Base-by-base conservation (phyloP, 1,284 basidiomycete species). In the Chondrostereum purpureum region DNA sequence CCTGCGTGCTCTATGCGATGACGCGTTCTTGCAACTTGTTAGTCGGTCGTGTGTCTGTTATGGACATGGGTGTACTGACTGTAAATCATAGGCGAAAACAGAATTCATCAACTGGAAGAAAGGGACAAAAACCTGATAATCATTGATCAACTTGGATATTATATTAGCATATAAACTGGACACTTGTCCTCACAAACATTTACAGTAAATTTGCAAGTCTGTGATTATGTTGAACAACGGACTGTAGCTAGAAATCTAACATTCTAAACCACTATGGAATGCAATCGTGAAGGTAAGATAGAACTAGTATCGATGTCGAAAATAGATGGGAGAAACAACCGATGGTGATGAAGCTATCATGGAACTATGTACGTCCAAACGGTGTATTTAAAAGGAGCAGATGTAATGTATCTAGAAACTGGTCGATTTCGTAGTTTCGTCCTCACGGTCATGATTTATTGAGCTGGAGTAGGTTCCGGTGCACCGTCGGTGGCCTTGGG, bases 1-100 rank as follows among this genome's bases (percentile, higher is more conserved):
- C 3, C 68, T 83, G 48, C 72, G 77, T 33, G 67, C 80, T 16
- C 61, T 87, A 2, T 63, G 67, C 6, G 80, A 88, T 48, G 66
- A 72, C 6, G 56, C 53, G n/a, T 87, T 87, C 58, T 77, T 73
- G 42, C 48, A 60, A 10, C 10, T 33, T 33, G n/a, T 33, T 33
- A 10, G 10, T 33, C 10, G 27, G 27, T 33, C 27, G n/a, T n/a
- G n/a, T n/a, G n/a, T n/a, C n/a, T n/a, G n/a, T 39, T 19, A 14
- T 39, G 37, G 27, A 10, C 27, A 33, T 10, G 27, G 27, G 27
- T 33, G 11, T n/a, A n/a, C n/a, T 33, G 27, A 33, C 13, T 39
- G 2, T n/a, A 17, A 4, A 20, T 12, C 13, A 18, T 40, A 70
- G 69, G 61, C 68, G 21, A 65, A 48, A 43, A 57, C 55, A 14